phyloP scores from a whole-genome alignment of 2,329 filamentous ascomycete genomes.

The Elsinoe batatas region DNA sequence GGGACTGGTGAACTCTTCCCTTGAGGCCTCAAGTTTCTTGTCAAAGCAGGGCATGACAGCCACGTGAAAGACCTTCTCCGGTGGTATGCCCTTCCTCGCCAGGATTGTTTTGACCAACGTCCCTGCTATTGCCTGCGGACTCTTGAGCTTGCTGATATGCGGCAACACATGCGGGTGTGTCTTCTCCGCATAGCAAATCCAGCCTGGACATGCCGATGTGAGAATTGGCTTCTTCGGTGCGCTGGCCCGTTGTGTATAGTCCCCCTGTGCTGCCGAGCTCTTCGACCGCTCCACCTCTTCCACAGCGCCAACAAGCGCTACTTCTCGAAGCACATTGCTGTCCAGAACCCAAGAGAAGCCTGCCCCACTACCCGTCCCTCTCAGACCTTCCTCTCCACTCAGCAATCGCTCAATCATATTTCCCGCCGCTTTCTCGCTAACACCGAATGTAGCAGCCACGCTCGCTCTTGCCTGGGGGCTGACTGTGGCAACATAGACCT shows the following conservation, averaged over 20 bases:
- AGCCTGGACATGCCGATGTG: slow-evolving; percentile 86
- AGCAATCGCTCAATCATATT: slow-evolving; percentile 77
- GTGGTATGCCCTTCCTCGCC: slow-evolving; percentile 59
- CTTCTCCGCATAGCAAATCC: slow-evolving; percentile 98
- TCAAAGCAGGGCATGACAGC: slow-evolving; percentile 98
- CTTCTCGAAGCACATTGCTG: slow-evolving; percentile 73
- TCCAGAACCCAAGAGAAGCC: slow-evolving; percentile 85
- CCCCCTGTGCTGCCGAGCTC: slow-evolving; percentile 15
- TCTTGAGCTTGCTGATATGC: slow-evolving; percentile 84
- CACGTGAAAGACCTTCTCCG: slow-evolving; percentile 82
- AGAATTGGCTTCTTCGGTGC: slow-evolving; percentile 56
- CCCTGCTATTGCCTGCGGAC: slow-evolving; percentile 83
- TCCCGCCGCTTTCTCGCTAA: slow-evolving; percentile 64
- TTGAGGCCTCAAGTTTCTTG: slow-evolving; percentile 93
- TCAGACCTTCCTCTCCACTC: slow-evolving; percentile 57
- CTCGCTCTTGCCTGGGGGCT: slow-evolving; percentile 86
- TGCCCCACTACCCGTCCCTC: slow-evolving; percentile 62
- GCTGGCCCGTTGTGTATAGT: slow-evolving; percentile 27
- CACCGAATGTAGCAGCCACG: slow-evolving; percentile 71
- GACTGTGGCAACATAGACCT: slow-evolving; percentile 82
- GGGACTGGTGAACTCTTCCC: slow-evolving; percentile 77
- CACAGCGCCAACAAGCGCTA: slow-evolving; percentile 57
- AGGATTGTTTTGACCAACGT: slow-evolving; percentile 82
- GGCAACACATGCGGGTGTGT: slow-evolving; percentile 89
- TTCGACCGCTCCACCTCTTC: slow-evolving; percentile 36